Evolutionary conservation across 352 stramenopile species (phyloP), one percentile per base, ranked within the genome.

Genomic region (Phytophthora megakarya): DNA sequence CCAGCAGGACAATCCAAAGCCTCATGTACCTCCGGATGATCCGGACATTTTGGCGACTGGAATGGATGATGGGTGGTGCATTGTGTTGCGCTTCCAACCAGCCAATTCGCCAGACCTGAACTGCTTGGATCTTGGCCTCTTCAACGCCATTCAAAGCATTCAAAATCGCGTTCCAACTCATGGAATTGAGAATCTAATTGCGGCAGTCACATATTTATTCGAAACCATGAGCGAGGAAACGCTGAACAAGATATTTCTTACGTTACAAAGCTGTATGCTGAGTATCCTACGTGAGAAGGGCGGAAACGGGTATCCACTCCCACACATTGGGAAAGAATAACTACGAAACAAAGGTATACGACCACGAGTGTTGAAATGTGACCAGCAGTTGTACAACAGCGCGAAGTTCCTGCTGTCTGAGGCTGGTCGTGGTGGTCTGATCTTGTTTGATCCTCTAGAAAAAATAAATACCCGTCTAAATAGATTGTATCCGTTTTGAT

Each of bases 41-140:
- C 19, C 32, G 12, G 48, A 21, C 21, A 46, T 56, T 18, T 5
- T 56, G 2, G 32, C 48, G 2, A 23, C 48, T 2, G 48, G 48
- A 7, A 11, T 12, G 3, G 48, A 33, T 18, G 48, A 5, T 5
- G 48, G 23, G 2, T 56, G 37, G 35, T 26, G 25, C 15, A 47
- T 56, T 21, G 3, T 21, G 7, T 3, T 56, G 5, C 5, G 15
- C 2, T 56, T 4, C 6, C 48, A 56, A 13, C 48, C 33, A 3
- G 8, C 48, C 10, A 56, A 46, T 35, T 56, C 48, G 2, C 22
- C 48, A 15, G 48, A 56, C 18, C 11, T 56, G 5, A 56, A 56
- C 10, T 23, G 33, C 11, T 15, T 56, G 3, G 48, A 56, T 10
- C 16, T 56, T 5, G 48, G 48, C 23, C 1, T 25, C 3, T 56